phyloP scores from a whole-genome alignment of 257 asterid species.

The Ligustrum vulgare region DNA sequence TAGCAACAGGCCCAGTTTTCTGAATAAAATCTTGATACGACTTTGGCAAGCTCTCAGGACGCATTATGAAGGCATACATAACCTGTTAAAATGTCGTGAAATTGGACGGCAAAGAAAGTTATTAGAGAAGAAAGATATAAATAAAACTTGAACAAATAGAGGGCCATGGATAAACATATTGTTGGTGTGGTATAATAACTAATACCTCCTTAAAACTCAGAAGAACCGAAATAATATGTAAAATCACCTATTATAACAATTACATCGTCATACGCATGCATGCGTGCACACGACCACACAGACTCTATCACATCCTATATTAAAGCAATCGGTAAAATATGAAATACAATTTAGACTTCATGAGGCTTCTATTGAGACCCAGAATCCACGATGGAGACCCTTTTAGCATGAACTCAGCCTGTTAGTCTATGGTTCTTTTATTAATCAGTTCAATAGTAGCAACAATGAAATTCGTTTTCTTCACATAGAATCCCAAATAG shows the following conservation, averaged over 20 bases:
- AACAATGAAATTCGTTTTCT: neutral
- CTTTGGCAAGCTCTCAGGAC: conserved; percentile 98
- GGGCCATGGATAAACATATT: neutral
- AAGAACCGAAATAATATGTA: neutral
- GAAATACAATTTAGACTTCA: neutral
- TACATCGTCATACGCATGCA: neutral
- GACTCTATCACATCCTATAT: neutral
- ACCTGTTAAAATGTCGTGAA: conserved; percentile 45
- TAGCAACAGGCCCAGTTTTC: conserved; percentile 98
- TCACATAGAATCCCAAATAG: neutral
- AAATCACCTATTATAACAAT: neutral
- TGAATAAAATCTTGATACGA: conserved; percentile 96
- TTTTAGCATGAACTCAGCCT: neutral
- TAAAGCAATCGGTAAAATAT: neutral
- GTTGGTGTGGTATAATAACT: neutral
- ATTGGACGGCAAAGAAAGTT: conserved; percentile 1
- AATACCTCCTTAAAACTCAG: neutral
- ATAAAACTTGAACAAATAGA: neutral
- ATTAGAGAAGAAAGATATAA: neutral
- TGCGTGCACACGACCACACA: neutral
- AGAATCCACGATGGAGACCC: neutral
- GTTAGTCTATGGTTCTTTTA: neutral
- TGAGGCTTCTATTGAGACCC: neutral
- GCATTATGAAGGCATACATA: conserved; percentile 98
- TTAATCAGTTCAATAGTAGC: neutral